Base-by-base conservation (phyloP, 495 filamentous ascomycete species). In the Penicillium taxi region DNA sequence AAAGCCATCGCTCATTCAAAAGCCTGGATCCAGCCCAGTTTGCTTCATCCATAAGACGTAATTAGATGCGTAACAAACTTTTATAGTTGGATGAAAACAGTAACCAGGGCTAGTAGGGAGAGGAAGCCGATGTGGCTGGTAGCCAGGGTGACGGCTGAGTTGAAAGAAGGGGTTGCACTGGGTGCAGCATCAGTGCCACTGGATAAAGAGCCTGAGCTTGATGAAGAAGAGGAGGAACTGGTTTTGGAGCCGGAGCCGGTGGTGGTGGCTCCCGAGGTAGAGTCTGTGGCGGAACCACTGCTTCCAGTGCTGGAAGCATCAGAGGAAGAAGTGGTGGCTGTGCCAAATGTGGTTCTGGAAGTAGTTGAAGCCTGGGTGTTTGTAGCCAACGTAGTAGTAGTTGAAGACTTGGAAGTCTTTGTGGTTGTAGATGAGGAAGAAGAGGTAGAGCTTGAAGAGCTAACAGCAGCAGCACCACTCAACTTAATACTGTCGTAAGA, bases 401-500 rank as follows among this genome's bases (percentile, higher is more conserved):
- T 26, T 15, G 33, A 18, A 23, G 29, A 23, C 15, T 22, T 19
- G 34, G 32, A n/a, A 24, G 42, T 32, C 9, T 23, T 24, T 37
- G 39, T 25, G 32, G 40, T 42, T 12, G 39, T 37, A 12, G 36
- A 42, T 9, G 48, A 35, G 39, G 40, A 31, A 25, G 29, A 26
- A 15, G 42, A 32, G 26, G 47, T 30, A 23, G 34, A 16, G 12
- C 41, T 37, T 11, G 31, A 23, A 13, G 18, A 17, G 19, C 28
- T 49, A 9, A 37, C 24, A 21, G 31, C 20, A 12, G 28, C 23
- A 23, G 48, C 46, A 19, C 50, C 53, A 24, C 26, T 47, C n/a
- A 78, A 59, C 52, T 84, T 72, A 69, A 90, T 87, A 26, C 41
- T 44, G 23, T 32, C 28, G 70, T 69, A 84, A 12, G 59, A 63